A percentile compares a stretch with the other conserved stretches of the same genome.
These are phyloP conservation scores for Lactifluus subvellereus DNA, from an alignment of 768 basidiomycete genomes.

Conservation along the genomic window DNA sequence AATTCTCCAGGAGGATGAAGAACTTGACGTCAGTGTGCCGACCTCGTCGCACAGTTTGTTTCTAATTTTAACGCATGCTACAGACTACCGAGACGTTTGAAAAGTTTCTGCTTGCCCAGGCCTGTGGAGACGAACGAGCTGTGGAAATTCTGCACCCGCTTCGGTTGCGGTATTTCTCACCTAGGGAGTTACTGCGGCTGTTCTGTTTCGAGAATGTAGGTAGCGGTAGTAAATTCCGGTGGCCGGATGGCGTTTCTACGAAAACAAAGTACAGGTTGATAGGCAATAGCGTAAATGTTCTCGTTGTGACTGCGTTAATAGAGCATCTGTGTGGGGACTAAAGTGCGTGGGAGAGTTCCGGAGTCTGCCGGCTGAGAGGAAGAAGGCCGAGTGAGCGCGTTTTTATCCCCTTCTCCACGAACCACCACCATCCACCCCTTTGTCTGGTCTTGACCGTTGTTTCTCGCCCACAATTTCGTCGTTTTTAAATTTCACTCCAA, in stretches of 20 bases:
- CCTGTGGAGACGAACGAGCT: slow-evolving; percentile 37
- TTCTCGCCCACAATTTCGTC: slow-evolving; percentile 58
- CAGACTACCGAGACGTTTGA: slow-evolving; percentile 61
- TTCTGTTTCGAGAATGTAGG: slow-evolving; percentile 47
- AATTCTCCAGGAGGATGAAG: slow-evolving; percentile 64
- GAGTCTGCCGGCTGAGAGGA: slow-evolving; percentile 2
- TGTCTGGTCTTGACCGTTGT: slow-evolving; percentile 16
- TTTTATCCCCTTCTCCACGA: neutral
- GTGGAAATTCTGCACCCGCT: slow-evolving; percentile 53
- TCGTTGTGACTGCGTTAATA: slow-evolving; percentile 58
- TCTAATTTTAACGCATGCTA: neutral
- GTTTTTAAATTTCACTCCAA: slow-evolving; percentile 39
- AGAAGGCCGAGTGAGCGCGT: neutral
- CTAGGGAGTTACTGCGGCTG: slow-evolving; percentile 61
- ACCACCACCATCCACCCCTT: slow-evolving; percentile 16
- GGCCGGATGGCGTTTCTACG: slow-evolving; percentile 54
- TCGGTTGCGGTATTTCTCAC: slow-evolving; percentile 69
- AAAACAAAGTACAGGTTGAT: slow-evolving; percentile 73
- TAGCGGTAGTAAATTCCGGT: slow-evolving; percentile 38
- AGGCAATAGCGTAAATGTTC: slow-evolving; percentile 80
- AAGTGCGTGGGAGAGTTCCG: slow-evolving; percentile 7
- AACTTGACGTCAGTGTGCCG: slow-evolving; percentile 48
- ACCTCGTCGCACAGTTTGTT: neutral
- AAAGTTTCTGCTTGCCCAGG: slow-evolving; percentile 44
- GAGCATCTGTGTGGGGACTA: slow-evolving; percentile 41